phyloP scores from a whole-genome alignment of 768 basidiomycete species.

The Cystofilobasidium ferigula region DNA sequence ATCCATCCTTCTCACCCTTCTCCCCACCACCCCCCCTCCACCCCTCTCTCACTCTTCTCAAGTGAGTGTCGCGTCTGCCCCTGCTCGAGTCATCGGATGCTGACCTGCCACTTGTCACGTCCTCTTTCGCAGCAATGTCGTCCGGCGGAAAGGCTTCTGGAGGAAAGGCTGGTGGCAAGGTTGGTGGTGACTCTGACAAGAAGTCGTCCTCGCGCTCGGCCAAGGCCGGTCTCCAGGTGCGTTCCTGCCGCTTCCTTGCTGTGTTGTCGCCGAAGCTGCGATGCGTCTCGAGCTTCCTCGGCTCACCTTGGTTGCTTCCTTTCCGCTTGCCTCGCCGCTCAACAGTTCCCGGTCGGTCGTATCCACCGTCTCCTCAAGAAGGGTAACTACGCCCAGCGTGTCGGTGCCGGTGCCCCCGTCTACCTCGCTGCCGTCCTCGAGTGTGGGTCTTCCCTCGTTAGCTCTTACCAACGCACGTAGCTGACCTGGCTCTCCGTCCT shows the following conservation, averaged over 20 bases:
- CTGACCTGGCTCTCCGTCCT: constrained; percentile 18
- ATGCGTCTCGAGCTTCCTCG: background rate
- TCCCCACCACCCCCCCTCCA: background rate
- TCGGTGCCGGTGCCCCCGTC: constrained; percentile 87
- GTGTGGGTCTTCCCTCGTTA: constrained; percentile 35
- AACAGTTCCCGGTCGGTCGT: constrained; percentile 79
- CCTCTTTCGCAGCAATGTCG: background rate
- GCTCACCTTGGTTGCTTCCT: constrained; percentile 34
- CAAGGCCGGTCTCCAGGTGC: constrained; percentile 41
- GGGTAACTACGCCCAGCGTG: constrained; percentile 47
- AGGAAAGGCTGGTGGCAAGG: constrained; percentile 41
- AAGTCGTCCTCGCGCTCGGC: constrained; percentile 60
- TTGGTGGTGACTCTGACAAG: constrained; percentile 36
- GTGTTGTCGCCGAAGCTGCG: too few species aligned
- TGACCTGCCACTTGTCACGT: too few species aligned
- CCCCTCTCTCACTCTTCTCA: too few species aligned
- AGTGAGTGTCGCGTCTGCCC: too few species aligned
- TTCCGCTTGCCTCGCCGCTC: background rate
- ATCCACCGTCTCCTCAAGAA: constrained; percentile 53
- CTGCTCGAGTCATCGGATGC: too few species aligned
- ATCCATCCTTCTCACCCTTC: background rate
- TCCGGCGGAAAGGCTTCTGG: constrained; percentile 23
- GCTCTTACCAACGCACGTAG: background rate
- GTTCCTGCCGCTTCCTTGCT: background rate
- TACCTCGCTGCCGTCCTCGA: constrained; percentile 85